Base-by-base conservation (phyloP, 2,329 filamentous ascomycete species). In the Fusarium sp. region DNA sequence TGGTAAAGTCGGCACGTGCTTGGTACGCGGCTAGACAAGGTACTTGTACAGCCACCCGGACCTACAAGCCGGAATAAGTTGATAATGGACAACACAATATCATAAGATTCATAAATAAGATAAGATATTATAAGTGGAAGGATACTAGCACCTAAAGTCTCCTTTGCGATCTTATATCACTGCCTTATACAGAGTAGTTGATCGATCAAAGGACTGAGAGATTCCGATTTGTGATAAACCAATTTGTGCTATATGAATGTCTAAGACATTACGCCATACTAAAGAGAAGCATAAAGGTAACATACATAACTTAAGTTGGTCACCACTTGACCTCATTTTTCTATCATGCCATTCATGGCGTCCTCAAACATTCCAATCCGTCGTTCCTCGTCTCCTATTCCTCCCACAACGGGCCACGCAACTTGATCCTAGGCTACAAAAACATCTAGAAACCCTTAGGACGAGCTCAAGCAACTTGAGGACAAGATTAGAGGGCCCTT, bases 1-100 rank as follows among this genome's bases (percentile, higher is more conserved):
- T 60, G 54, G 45, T 65, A 44, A 28, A 55, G 22, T 36, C 34
- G 62, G 69, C 63, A 70, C 61, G 61, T 68, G 61, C 59, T 55
- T 58, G 44, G 65, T 59, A 52, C 39, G 50, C 44, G 55, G 51
- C 34, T 39, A 54, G 30, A 13, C 30, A 52, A 54, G 34, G 28
- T 61, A 38, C 50, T 42, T 48, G 45, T 52, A 67, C 47, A 68
- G 55, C 65, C 63, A 68, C 64, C 38, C 56, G 64, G 64, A 22
- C 30, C 48, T 52, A 26, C 38, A 62, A 28, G 56, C 64, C 57
- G 32, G 56, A 68, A 68, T 68, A 68, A 52, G 41, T 50, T 52
- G 47, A 47, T 30, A 30, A 32, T n/a, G 30, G 48, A 62, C 55
- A 41, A 68, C 18, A 51, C 24, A 24, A 30, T 20, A 36, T 45